Percentiles rank a stretch among this genome's conserved stretches.
Conservation (phyloP, 176 grass and related monocot species). For the Lolium perenne region DNA sequence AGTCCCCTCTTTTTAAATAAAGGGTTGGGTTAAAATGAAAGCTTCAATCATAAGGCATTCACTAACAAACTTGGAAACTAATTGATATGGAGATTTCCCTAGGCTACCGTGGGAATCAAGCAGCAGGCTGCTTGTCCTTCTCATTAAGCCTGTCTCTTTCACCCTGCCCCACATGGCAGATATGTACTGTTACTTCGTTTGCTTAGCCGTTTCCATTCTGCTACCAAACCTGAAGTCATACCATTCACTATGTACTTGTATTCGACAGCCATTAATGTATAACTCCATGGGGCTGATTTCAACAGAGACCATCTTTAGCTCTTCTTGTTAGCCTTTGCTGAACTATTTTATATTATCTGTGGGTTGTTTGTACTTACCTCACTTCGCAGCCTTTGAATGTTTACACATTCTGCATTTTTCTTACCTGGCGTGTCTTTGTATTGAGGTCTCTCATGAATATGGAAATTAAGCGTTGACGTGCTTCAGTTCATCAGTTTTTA, state of each 20-base stretch:
- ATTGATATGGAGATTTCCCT: slow-evolving; percentile 18
- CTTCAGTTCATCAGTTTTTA: slow-evolving; percentile 27
- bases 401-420: background rate
- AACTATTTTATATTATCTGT: slow-evolving; percentile 30
- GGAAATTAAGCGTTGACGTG: background rate
- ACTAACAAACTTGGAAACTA: slow-evolving; percentile 13
- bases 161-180: background rate
- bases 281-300: background rate
- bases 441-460: slow-evolving; percentile 22
- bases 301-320: background rate
- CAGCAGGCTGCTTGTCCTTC: background rate
- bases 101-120: background rate
- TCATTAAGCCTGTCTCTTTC: background rate
- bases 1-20: background rate
- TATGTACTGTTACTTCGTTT: slow-evolving; percentile 14
- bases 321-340: slow-evolving; percentile 20
- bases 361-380: background rate
- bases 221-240: background rate
- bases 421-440: background rate
- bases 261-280: background rate
- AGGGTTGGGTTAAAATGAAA: background rate
- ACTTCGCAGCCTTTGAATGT: background rate
- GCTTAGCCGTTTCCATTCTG: background rate
- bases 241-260: background rate
- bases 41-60: background rate